Conservation (phyloP, 495 filamentous ascomycete species). For the Neurospora sp. region DNA sequence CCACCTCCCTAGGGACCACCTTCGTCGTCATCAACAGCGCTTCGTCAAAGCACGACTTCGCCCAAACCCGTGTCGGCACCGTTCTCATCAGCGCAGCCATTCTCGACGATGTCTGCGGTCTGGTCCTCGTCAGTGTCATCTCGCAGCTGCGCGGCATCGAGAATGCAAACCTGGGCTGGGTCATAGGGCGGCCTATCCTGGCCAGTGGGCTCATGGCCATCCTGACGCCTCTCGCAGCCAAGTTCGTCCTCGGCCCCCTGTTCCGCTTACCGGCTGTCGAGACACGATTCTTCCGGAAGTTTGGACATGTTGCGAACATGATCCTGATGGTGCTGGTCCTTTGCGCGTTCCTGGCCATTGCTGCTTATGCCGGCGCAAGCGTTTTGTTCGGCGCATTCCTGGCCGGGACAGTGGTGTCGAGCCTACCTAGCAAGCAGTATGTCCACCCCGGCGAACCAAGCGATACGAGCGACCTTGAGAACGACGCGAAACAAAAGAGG, state of each 20-base stretch:
- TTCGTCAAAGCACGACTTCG: slow-evolving; percentile 33
- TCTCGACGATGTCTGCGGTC: slow-evolving; percentile 72
- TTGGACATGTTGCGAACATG: slow-evolving; percentile 7
- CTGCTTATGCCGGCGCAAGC: slow-evolving; percentile 48
- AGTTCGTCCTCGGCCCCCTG: slow-evolving; percentile 4
- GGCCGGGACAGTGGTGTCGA: slow-evolving; percentile 47
- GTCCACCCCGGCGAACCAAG: background rate
- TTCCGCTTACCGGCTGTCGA: slow-evolving; percentile 7
- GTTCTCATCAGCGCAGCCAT: slow-evolving; percentile 66
- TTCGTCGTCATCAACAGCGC: slow-evolving; percentile 57
- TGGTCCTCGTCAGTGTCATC: slow-evolving; percentile 68
- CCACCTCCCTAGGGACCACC: slow-evolving; percentile 69
- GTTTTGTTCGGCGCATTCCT: slow-evolving; percentile 62
- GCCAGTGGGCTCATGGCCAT: slow-evolving; percentile 16
- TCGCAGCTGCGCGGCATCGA: slow-evolving; percentile 31
- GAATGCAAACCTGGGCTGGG: slow-evolving; percentile 13
- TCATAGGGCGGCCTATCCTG: slow-evolving; percentile 17
- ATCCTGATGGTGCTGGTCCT: slow-evolving; percentile 12
- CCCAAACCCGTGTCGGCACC: slow-evolving; percentile 53
- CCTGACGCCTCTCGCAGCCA: slow-evolving; percentile 13
- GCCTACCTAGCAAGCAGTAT: slow-evolving; percentile 2
- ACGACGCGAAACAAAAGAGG: slow-evolving; percentile 11
- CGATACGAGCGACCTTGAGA: background rate
- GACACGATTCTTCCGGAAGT: background rate
- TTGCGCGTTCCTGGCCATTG: slow-evolving; percentile 12